phyloP scores from a whole-genome alignment of 805 yeast genomes.

The Metschnikowia matae region DNA sequence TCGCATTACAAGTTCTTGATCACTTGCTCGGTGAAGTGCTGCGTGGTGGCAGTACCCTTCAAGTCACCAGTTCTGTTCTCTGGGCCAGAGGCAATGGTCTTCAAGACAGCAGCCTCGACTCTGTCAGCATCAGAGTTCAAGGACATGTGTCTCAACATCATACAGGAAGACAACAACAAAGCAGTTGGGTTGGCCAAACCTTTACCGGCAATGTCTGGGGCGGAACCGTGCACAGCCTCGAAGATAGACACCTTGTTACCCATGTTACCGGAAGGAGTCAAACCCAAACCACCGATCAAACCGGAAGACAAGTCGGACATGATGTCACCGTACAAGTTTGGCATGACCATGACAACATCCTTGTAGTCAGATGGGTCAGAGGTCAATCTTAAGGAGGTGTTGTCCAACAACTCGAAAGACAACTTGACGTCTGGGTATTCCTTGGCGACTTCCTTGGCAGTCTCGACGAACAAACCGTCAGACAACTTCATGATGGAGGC shows the following conservation, averaged over 20 bases:
- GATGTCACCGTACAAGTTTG: constrained; percentile 98
- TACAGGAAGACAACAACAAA: constrained; percentile 86
- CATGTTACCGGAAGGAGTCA: constrained; percentile 99
- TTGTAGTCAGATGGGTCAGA: constrained; percentile 84
- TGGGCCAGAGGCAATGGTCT: constrained; percentile 91
- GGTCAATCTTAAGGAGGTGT: constrained; percentile 88
- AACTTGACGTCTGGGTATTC: constrained; percentile 89
- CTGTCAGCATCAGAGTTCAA: constrained; percentile 74
- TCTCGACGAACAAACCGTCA: constrained; percentile 92
- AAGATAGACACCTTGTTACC: constrained; percentile 97
- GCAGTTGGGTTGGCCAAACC: constrained; percentile 99
- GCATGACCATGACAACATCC: constrained; percentile 95
- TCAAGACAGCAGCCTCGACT: constrained; percentile 83
- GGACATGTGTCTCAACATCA: constrained; percentile 99
- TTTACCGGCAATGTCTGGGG: constrained; percentile 99
- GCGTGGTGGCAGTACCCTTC: constrained; percentile 86
- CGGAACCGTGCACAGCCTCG: constrained; percentile 99
- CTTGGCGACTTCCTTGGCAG: constrained; percentile 84
- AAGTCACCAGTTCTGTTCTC: constrained; percentile 96
- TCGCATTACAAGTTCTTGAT: constrained; percentile 60
- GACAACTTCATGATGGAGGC: constrained; percentile 97
- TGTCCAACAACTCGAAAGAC: constrained; percentile 86
- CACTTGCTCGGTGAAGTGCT: constrained; percentile 88
- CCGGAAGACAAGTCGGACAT: constrained; percentile 97
- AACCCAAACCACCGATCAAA: constrained; percentile 96